phyloP scores from a whole-genome alignment of 176 grass and related monocot species.

The Eragrostis curvula region DNA sequence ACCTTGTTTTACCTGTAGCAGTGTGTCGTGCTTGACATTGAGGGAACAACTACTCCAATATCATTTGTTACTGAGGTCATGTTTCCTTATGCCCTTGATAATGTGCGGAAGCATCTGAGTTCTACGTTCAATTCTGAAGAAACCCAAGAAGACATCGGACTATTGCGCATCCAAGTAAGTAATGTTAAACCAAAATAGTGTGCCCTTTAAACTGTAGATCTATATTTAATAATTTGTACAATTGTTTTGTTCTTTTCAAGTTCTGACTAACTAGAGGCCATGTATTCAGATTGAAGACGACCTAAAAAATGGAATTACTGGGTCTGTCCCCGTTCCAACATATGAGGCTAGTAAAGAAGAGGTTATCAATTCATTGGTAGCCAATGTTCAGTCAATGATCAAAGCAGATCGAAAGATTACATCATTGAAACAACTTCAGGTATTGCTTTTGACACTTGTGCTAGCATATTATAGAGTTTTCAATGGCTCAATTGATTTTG shows the following conservation, averaged over 20 bases:
- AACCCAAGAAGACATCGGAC: constrained; percentile 89
- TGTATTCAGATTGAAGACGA: constrained; percentile 81
- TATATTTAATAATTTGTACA: constrained; percentile 3
- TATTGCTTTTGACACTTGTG: constrained; percentile 40
- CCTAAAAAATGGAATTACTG: constrained; percentile 57
- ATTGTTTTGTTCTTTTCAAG: constrained; percentile 32
- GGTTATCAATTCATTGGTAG: constrained; percentile 69
- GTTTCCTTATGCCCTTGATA: constrained; percentile 94
- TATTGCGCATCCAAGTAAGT: constrained; percentile 85
- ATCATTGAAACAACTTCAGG: constrained; percentile 96
- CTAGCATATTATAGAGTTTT: constrained; percentile 26
- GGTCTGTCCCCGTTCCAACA: constrained; percentile 68
- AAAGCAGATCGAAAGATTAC: constrained; percentile 92
- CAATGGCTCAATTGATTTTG: constrained; percentile 16
- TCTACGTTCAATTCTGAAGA: constrained; percentile 73
- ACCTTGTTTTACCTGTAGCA: constrained; percentile 38
- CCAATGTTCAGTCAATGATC: constrained; percentile 94
- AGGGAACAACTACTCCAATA: constrained; percentile 94
- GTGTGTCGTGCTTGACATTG: constrained; percentile 87
- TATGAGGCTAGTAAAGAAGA: constrained; percentile 68
- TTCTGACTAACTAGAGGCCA: constrained; percentile 29
- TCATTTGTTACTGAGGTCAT: constrained; percentile 88
- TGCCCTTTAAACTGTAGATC: background rate
- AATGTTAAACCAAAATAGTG: constrained; percentile 6
- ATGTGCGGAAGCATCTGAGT: constrained; percentile 83